phyloP scores from a whole-genome alignment of 345 rosid genomes.

The Alliaria petiolata region DNA sequence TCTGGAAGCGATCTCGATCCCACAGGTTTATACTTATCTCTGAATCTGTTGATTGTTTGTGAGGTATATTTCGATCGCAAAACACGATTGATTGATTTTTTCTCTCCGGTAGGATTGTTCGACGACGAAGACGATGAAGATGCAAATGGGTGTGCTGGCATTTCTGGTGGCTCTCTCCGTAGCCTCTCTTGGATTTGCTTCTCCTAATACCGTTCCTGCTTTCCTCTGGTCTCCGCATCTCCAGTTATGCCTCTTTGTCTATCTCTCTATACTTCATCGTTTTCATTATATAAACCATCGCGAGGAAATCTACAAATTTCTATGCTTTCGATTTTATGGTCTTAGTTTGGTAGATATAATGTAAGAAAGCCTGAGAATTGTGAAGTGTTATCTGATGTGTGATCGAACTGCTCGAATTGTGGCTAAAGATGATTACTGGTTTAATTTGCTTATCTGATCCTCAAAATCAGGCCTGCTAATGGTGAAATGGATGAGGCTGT shows the following conservation, averaged over 20 bases:
- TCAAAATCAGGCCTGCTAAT: slow-evolving; percentile 31
- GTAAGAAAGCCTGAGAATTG: neutral
- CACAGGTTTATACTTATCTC: neutral
- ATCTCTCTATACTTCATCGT: neutral
- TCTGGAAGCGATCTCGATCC: slow-evolving; percentile 16
- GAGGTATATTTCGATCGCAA: neutral
- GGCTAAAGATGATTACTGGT: neutral
- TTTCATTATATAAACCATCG: neutral
- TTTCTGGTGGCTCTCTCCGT: slow-evolving; percentile 26
- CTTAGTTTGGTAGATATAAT: neutral
- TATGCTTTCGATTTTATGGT: neutral
- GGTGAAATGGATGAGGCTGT: slow-evolving; percentile 42
- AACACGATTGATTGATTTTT: neutral
- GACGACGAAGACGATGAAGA: slow-evolving; percentile 33
- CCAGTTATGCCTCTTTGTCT: slow-evolving; percentile 27
- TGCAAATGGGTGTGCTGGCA: slow-evolving; percentile 19
- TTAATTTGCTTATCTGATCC: neutral
- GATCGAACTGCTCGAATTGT: neutral
- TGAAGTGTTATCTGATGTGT: slow-evolving; percentile 1
- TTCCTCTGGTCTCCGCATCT: slow-evolving; percentile 77
- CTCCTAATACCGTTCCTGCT: slow-evolving; percentile 60
- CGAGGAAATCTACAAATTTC: neutral
- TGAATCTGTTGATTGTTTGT: neutral
- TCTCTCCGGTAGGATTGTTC: neutral
- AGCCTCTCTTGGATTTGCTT: slow-evolving; percentile 36